Base-by-base conservation (phyloP, 495 filamentous ascomycete species). In the Aspergillus affinis region DNA sequence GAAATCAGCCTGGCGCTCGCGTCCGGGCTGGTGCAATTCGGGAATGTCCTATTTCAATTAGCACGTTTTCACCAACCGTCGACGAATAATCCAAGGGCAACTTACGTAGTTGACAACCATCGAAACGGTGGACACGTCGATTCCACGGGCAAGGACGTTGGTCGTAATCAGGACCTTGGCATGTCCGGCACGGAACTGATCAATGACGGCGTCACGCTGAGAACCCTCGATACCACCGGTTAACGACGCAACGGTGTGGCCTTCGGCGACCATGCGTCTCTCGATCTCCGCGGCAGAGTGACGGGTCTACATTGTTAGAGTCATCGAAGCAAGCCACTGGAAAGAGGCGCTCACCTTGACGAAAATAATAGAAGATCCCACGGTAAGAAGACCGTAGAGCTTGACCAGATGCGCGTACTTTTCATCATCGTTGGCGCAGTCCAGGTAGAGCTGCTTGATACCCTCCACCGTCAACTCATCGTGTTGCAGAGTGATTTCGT, bases 151-250 rank as follows among this genome's bases (percentile, higher is more conserved):
- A 52, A 99, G 84, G 44, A 99, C 93, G 69, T 99, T 98, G 65
- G 95, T 99, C 0, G 95, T 93, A 68, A 98, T 97, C 58, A 99
- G 87, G n/a, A 99, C 94, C 80, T 98, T 99, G 54, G 91, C 89
- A 26, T 84, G 79, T 52, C 93, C 92, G 20, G 71, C 81, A 60
- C 94, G 88, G 86, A 98, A 99, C 13, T 87, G 76, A 65, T 96
- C 90, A 60, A 99, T 89, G 61, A 98, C 84, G 0, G 76, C 70
- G 67, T 99, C 95, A 72, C 95, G 90, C 62, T 92, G 85, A 7
- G 75, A 76, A 18, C 91, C 93, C 62, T 97, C 90, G 54, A 92
- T 85, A 51, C 86, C 92, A 71, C 91, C 91, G 57, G 91, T 93
- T 64, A 99, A 78, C 29, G 87, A 90, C 6, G 90, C 90, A 18